Base-by-base conservation (phyloP, 225 moss, liverwort and hornwort genomes). In the Bryoerythrophyllum caledonicum region DNA sequence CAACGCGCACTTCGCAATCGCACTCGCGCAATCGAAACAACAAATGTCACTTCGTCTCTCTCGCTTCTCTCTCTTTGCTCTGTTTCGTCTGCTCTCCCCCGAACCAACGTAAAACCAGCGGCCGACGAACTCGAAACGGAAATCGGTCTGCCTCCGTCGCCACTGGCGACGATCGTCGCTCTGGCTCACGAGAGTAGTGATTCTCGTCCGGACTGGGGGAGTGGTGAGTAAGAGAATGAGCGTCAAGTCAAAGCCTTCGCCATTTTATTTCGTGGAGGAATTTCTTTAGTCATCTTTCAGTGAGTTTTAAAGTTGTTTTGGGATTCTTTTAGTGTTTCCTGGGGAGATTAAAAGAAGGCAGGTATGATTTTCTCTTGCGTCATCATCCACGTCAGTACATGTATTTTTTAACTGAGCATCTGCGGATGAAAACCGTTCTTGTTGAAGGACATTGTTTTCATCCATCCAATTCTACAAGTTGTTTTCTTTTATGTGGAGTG, bases 21-120 rank as follows among this genome's bases (percentile, higher is more conserved):
- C 70, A 62, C 30, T 67, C 49, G 63, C 11, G 61, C 51, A 63
- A 67, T n/a, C 59, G 76, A 80, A 73, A 19, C 11, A 12, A 44
- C n/a, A n/a, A 32, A 32, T 48, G 48, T 17, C 48, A 23, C 38
- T 40, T 23, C 23, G 7, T 11, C 38, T 14, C 40, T 13, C 24
- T 41, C 63, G 4, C 24, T 65, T 58, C 58, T 14, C 59, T 60
- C 59, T 13, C 2, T 23, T 21, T 54, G 54, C 61, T 61, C 20
- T 41, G 41, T 15, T 7, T 48, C 30, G 32, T 68, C 53, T 37
- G 25, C 58, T 71, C 58, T 71, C 71, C 71, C 12, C 72, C 72
- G 21, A 21, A 32, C 13, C 27, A 11, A 41, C 1, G 10, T 2
- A 24, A 38, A 19, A 40, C 24, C 43, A 16, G 16, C 44, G 1